These are phyloP conservation scores for Yarrowia sp. DNA, from an alignment of 805 yeast species.

Conservation along the genomic window DNA sequence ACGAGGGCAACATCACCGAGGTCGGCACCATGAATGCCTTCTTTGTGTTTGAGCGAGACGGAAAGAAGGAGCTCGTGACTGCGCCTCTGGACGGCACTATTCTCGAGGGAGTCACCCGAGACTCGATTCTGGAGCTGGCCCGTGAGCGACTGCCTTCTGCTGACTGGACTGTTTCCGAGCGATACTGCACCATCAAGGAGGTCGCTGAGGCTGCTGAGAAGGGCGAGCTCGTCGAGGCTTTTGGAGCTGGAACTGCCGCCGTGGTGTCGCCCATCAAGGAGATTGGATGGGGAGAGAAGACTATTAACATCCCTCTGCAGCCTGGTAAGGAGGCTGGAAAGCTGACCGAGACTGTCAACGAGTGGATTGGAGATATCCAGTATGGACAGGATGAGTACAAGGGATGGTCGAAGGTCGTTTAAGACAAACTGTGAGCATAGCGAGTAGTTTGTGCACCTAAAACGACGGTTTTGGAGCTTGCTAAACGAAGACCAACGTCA, in stretches of 20 bases:
- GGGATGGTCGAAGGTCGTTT: conserved; percentile 46
- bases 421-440: not conserved
- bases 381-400: conserved; percentile 79
- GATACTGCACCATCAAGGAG: conserved; percentile 82
- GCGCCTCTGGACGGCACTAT: conserved; percentile 98
- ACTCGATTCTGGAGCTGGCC: conserved; percentile 78
- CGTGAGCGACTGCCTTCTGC: conserved; percentile 75
- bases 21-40: conserved; percentile 98
- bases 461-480: no score
- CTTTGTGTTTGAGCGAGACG: conserved; percentile 80
- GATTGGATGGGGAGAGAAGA: conserved; percentile 79
- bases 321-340: conserved; percentile 70
- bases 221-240: conserved; percentile 91
- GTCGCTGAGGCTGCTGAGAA: conserved; percentile 75
- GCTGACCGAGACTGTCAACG: conserved; percentile 75
- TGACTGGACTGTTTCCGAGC: conserved; percentile 85
- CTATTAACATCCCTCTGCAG: conserved; percentile 78
- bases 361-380: conserved; percentile 89
- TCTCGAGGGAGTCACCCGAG: conserved; percentile 95
- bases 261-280: conserved; percentile 91
- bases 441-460: not conserved
- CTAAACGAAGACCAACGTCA: no score
- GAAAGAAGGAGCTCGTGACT: conserved; percentile 89
- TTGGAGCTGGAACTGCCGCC: conserved; percentile 98
- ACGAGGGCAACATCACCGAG: conserved; percentile 86